Percentiles rank a stretch among this genome's conserved stretches.
phyloP scores from a whole-genome alignment of 768 basidiomycete species.

The Boletus sp. region DNA sequence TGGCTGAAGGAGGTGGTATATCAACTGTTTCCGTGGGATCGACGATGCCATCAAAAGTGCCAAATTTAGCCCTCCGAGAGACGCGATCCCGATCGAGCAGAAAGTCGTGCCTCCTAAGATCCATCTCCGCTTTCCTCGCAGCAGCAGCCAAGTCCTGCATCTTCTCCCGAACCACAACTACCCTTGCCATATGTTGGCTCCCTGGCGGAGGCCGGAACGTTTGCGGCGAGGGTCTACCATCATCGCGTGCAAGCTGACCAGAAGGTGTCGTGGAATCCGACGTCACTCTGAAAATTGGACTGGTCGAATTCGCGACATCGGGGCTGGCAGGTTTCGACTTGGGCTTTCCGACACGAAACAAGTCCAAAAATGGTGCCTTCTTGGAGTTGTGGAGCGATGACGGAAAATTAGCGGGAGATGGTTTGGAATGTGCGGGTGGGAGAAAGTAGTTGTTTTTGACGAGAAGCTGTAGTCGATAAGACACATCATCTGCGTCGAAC shows the following conservation, averaged over 20 bases:
- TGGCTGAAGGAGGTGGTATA: slow-evolving; percentile 64
- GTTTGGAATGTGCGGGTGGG: slow-evolving; percentile 84
- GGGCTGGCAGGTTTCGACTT: slow-evolving; percentile 64
- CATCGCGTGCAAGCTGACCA: slow-evolving; percentile 39
- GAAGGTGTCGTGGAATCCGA: slow-evolving; percentile 60
- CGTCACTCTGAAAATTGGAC: slow-evolving; percentile 60
- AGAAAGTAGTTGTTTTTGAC: slow-evolving; percentile 89
- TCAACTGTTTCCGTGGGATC: slow-evolving; percentile 87
- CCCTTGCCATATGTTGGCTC: slow-evolving; percentile 50
- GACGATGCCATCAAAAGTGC: slow-evolving; percentile 56
- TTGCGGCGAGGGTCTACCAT: slow-evolving; percentile 38
- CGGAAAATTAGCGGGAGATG: slow-evolving; percentile 64
- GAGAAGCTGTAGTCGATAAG: slow-evolving; percentile 78
- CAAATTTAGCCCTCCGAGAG: slow-evolving; percentile 38
- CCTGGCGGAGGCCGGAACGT: slow-evolving; percentile 31
- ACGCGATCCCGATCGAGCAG: slow-evolving; percentile 44
- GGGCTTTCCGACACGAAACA: slow-evolving; percentile 67
- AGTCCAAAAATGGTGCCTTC: slow-evolving; percentile 63
- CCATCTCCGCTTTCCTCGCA: slow-evolving; percentile 73
- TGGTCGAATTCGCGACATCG: slow-evolving; percentile 34
- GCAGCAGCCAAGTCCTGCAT: slow-evolving; percentile 69
- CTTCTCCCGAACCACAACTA: slow-evolving; percentile 82
- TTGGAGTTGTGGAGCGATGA: slow-evolving; percentile 32
- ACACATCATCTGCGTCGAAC: slow-evolving; percentile 74
- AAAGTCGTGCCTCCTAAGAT: slow-evolving; percentile 57